Percentiles rank a stretch among this genome's conserved stretches.
Evolutionary conservation across 345 rosid species (phyloP).

Genomic region (Sisymbrium irio): DNA sequence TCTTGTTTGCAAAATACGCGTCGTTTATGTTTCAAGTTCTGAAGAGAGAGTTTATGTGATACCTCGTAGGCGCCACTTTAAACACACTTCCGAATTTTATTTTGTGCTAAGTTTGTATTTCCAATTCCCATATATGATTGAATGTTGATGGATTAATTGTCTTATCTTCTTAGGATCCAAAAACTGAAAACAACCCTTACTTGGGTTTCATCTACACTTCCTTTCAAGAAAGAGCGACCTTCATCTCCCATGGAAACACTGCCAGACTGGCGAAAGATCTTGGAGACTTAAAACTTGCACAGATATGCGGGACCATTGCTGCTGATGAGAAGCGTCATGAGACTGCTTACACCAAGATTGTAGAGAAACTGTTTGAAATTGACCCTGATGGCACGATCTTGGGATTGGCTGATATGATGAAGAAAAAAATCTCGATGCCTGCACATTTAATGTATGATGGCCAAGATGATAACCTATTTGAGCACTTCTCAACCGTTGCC

Average conservation of each 20-base stretch:
- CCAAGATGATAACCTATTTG: slow-evolving; percentile 58
- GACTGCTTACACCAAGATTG: slow-evolving; percentile 66
- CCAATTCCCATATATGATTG: neutral
- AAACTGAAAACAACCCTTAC: slow-evolving; percentile 71
- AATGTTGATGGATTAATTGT: neutral
- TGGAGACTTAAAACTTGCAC: slow-evolving; percentile 64
- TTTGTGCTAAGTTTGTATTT: neutral
- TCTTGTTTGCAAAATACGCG: neutral
- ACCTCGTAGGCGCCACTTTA: neutral
- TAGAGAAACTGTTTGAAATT: slow-evolving; percentile 63
- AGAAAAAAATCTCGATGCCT: slow-evolving; percentile 41
- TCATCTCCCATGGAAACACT: slow-evolving; percentile 74
- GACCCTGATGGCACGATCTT: slow-evolving; percentile 58
- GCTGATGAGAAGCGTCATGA: slow-evolving; percentile 75
- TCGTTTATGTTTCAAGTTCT: neutral
- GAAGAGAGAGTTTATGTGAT: neutral
- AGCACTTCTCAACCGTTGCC: slow-evolving; percentile 63
- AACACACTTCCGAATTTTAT: neutral
- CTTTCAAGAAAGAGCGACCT: slow-evolving; percentile 79
- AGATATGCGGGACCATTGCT: slow-evolving; percentile 65
- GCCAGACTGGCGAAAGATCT: slow-evolving; percentile 60
- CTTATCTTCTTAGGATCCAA: slow-evolving; percentile 53
- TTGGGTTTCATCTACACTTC: slow-evolving; percentile 76
- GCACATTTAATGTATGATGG: slow-evolving; percentile 75
- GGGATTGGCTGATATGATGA: slow-evolving; percentile 71